phyloP scores from a whole-genome alignment of 1,284 basidiomycete species.

The Marasmius sp. region DNA sequence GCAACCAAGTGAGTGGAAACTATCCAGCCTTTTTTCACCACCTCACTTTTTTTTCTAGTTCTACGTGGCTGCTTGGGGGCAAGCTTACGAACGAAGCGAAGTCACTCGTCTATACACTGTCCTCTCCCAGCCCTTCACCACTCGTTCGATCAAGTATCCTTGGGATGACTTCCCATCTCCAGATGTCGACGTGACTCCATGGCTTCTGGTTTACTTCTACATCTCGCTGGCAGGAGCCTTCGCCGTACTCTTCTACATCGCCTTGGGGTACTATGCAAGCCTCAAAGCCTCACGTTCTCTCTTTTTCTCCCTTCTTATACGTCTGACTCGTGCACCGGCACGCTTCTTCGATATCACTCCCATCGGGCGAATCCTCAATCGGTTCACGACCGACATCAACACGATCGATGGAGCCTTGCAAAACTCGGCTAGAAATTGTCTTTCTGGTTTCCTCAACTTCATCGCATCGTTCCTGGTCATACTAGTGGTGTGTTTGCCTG shows the following conservation, averaged over 20 bases:
- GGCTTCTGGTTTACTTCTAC: conserved; percentile 65
- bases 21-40: no score
- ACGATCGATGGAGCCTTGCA: conserved; percentile 66
- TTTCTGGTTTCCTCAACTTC: conserved; percentile 61
- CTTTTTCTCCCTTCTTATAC: conserved; percentile 51
- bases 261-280: conserved; percentile 67
- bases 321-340: conserved; percentile 59
- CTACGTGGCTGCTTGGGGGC: conserved; percentile 65
- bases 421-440: conserved; percentile 52
- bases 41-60: conserved; percentile 34
- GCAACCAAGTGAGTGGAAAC: conserved; percentile 47
- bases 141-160: conserved; percentile 28
- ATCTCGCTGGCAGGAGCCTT: conserved; percentile 59
- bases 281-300: conserved; percentile 62
- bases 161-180: conserved; percentile 57
- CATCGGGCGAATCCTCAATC: conserved; percentile 73
- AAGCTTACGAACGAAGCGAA: conserved; percentile 50
- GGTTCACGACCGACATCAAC: conserved; percentile 81
- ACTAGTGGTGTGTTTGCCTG: conserved; percentile 38
- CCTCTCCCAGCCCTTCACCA: conserved; percentile 16
- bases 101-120: conserved; percentile 12
- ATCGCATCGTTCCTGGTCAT: conserved; percentile 68
- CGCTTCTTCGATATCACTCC: conserved; percentile 74
- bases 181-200: conserved; percentile 56
- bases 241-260: conserved; percentile 52